phyloP scores from a whole-genome alignment of 441 rosid species.

The Capsella rubella region DNA sequence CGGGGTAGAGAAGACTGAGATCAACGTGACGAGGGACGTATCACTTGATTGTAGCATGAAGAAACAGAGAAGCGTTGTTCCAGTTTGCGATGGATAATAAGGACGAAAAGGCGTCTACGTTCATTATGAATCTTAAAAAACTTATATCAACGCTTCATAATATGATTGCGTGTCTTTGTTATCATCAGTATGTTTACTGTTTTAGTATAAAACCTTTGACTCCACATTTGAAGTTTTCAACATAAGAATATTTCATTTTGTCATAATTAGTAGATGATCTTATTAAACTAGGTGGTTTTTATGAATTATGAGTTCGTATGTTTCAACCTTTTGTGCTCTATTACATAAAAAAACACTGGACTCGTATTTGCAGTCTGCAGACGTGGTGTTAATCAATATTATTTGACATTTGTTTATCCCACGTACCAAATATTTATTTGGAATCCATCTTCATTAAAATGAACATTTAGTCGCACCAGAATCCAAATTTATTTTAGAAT shows the following conservation, averaged over 20 bases:
- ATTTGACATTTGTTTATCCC: neutral
- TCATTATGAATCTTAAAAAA: neutral
- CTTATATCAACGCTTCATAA: neutral
- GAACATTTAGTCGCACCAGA: constrained; percentile 6
- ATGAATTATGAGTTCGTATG: neutral
- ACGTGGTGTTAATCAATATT: neutral
- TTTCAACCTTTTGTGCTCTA: neutral
- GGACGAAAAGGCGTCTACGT: constrained; percentile 32
- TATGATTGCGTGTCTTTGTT: constrained; percentile 4
- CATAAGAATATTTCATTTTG: neutral
- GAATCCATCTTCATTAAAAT: neutral
- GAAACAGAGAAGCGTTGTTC: constrained; percentile 13
- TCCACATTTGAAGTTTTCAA: neutral
- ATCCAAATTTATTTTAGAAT: constrained; percentile 4
- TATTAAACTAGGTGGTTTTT: neutral
- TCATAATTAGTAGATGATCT: neutral
- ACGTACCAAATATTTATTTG: neutral
- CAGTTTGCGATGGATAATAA: neutral
- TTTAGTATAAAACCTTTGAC: constrained; percentile 3
- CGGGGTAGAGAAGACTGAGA: neutral
- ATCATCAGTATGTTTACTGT: neutral
- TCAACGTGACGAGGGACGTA: constrained; percentile 40
- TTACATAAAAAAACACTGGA: no score
- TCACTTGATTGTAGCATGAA: constrained; percentile 38
- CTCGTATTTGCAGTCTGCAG: neutral